phyloP scores from a whole-genome alignment of 169 alveolate species.

The Perkinsus olseni region DNA sequence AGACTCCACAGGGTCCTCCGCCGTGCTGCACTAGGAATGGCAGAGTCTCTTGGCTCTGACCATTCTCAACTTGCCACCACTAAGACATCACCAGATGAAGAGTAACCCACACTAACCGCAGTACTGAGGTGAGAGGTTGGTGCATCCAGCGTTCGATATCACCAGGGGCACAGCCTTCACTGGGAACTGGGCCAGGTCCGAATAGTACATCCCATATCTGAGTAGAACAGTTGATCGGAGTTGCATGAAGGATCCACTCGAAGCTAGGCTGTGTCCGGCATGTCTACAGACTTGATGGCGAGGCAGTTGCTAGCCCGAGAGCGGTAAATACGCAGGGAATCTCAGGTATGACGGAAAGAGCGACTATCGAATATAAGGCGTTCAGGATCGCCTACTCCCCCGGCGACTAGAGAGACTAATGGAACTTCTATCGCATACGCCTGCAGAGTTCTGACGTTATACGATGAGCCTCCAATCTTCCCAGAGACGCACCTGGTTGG shows the following conservation, averaged over 20 bases:
- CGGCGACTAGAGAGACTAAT: no score
- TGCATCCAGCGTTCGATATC: not conserved
- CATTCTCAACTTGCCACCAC: not conserved
- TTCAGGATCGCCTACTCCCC: no score
- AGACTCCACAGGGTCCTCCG: constrained; percentile 38
- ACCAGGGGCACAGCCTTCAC: not conserved
- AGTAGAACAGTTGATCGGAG: not conserved
- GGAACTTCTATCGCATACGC: no score
- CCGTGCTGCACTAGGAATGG: constrained; percentile 22
- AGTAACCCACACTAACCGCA: not conserved
- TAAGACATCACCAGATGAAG: not conserved
- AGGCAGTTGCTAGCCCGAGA: no score
- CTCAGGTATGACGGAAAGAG: no score
- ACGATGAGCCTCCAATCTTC: no score
- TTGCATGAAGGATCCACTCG: no score
- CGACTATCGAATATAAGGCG: no score
- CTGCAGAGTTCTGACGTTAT: no score
- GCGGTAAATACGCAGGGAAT: no score
- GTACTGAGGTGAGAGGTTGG: not conserved
- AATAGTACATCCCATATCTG: not conserved
- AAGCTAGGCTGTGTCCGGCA: no score
- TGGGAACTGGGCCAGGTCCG: not conserved
- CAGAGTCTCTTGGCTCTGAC: not conserved
- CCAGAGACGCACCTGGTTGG: not conserved
- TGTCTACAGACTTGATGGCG: no score